A percentile compares a stretch with the other conserved stretches of the same genome.
Evolutionary conservation across 805 yeast species (phyloP).

Genomic region (Lachancea cidri): DNA sequence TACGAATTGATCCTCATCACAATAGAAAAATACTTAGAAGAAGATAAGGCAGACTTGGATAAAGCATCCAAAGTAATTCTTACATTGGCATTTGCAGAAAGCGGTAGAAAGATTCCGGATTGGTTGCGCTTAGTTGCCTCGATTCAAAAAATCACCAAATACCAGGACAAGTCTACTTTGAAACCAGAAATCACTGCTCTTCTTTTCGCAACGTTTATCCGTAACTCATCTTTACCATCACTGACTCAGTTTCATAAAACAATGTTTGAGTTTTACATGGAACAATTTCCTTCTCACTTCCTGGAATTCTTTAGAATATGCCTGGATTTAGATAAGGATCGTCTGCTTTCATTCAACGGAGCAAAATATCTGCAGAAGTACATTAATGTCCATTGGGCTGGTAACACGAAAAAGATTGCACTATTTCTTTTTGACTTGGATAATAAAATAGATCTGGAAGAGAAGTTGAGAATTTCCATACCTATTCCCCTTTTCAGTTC

Average conservation of each 20-base stretch:
- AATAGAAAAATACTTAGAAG: conserved; percentile 15
- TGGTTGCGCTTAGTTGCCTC: conserved; percentile 38
- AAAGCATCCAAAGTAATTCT: conserved; percentile 39
- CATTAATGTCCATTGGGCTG: conserved; percentile 40
- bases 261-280: conserved; percentile 38
- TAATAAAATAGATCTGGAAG: conserved; percentile 27
- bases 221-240: conserved; percentile 48
- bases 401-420: conserved; percentile 34
- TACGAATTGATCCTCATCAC: conserved; percentile 34
- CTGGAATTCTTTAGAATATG: conserved; percentile 38
- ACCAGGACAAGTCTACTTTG: conserved; percentile 5
- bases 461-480: conserved; percentile 30
- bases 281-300: conserved; percentile 41
- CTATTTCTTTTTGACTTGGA: conserved; percentile 39
- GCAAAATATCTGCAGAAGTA: conserved; percentile 44
- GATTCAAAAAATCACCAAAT: conserved; percentile 12
- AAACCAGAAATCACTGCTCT: conserved; percentile 36
- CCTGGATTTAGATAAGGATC: conserved; percentile 39
- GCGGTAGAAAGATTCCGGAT: conserved; percentile 55
- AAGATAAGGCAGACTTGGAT: conserved; percentile 19
- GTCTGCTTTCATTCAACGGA: conserved; percentile 40
- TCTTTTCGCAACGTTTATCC: conserved; percentile 44
- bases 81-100: conserved; percentile 57
- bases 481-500: conserved; percentile 20
- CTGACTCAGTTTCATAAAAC: conserved; percentile 44